Base-by-base conservation (phyloP, 306 rosid species). In the Sophora flavescens region DNA sequence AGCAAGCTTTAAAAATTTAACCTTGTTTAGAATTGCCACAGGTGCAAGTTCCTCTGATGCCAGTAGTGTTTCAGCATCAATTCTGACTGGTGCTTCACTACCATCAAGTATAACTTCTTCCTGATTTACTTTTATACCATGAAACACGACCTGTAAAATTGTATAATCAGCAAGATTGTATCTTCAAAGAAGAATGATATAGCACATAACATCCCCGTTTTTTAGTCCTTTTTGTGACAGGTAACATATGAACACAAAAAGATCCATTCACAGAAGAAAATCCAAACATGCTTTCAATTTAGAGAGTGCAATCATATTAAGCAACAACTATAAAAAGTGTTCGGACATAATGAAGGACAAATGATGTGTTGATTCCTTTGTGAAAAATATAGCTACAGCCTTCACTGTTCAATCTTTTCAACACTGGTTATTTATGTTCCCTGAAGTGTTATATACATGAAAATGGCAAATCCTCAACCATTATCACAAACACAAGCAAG, bases 11-110 rank as follows among this genome's bases (percentile, higher is more conserved):
- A 63, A 77, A 65, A 80, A 57, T 64, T 74, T 79, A 81, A 95
- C 98, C 98, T 87, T 95, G 78, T 92, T 90, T 52, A 95, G 90
- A 82, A 83, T 76, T 62, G 98, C 98, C 75, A 87, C 79, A 28
- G 98, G 98, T 70, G 88, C 83, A 89, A 95, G 96, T 76, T 88
- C 86, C 87, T 95, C 98, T 1, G 96, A 89, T 52, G 82, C 87
- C 78, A 92, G 78, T 65, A 89, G 75, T 4, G 98, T 89, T 86
- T 90, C 98, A 70, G 92, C 88, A 74, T 89, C 97, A 78, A 95
- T 86, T 87, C 92, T 92, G 52, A 84, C 78, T 16, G 98, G 97
- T 61, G 87, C 98, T 41, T 95, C 98, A 87, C 98, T 95, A 68
- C 98, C 98, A 86, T 92, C 97, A 68, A 95, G 93, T 70, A 90